These are phyloP conservation scores for Cladosporium sp. DNA, from an alignment of 2,329 filamentous ascomycete species.

Conservation along the genomic window DNA sequence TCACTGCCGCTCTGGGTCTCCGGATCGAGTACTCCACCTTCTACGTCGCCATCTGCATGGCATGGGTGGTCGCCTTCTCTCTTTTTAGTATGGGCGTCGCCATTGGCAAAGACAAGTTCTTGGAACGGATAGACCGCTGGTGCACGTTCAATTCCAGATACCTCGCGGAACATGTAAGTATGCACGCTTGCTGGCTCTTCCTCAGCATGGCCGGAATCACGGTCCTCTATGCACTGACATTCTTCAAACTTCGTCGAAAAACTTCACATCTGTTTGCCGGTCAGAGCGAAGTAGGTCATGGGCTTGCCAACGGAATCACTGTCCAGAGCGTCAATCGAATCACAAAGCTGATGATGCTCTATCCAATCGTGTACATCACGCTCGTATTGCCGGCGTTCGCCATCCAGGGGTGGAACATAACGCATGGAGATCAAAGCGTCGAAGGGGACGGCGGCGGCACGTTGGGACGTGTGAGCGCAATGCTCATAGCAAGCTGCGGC, in stretches of 20 bases:
- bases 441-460: too few relatives aligned
- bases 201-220: slow-evolving; percentile 50
- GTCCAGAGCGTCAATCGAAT: slow-evolving; percentile 35
- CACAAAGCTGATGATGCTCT: slow-evolving; percentile 59
- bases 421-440: slow-evolving; percentile 32
- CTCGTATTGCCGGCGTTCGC: slow-evolving; percentile 64
- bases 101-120: slow-evolving; percentile 45
- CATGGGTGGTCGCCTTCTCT: slow-evolving; percentile 59
- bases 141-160: slow-evolving; percentile 61
- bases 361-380: slow-evolving; percentile 65
- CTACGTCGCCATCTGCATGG: slow-evolving; percentile 42
- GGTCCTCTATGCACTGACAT: slow-evolving; percentile 43
- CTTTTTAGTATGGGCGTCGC: slow-evolving; percentile 52
- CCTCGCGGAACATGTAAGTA: slow-evolving; percentile 52
- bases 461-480: slow-evolving; percentile 39
- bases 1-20: slow-evolving; percentile 56
- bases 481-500: slow-evolving; percentile 56
- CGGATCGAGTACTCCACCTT: slow-evolving; percentile 50
- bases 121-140: slow-evolving; percentile 64
- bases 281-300: slow-evolving; percentile 6
- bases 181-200: slow-evolving; percentile 65
- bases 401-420: slow-evolving; percentile 61
- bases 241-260: slow-evolving; percentile 27
- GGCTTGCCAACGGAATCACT: slow-evolving; percentile 22
- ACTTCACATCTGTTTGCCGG: slow-evolving; percentile 21